These are phyloP conservation scores for Colletotrichum musicola DNA, from an alignment of 2,329 filamentous ascomycete species.

Conservation along the genomic window DNA sequence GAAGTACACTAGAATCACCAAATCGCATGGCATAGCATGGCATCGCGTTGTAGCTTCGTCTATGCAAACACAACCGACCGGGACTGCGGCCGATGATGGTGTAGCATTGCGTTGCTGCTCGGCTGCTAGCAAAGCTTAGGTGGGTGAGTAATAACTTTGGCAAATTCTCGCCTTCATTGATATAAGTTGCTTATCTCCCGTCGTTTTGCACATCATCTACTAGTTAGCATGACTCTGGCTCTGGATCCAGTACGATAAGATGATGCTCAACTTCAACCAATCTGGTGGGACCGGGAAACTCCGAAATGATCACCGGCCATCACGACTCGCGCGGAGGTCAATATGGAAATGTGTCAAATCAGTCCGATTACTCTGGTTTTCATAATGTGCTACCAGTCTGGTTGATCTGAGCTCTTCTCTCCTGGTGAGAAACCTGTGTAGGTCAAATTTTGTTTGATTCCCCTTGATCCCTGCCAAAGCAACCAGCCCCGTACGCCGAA, in stretches of 20 bases:
- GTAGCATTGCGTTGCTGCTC: too few species aligned
- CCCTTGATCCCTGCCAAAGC: not conserved
- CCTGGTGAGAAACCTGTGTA: not conserved
- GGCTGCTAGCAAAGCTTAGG: too few species aligned
- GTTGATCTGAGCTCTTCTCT: not conserved
- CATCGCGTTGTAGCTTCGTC: too few species aligned
- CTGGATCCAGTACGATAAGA: too few species aligned
- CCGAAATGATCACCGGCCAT: slow-evolving; percentile 7
- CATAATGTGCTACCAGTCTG: slow-evolving; percentile 7
- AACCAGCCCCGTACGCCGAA: slow-evolving; percentile 15
- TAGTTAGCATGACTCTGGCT: too few species aligned
- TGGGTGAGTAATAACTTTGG: too few species aligned
- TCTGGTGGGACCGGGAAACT: slow-evolving; percentile 16
- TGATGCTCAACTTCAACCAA: not conserved
- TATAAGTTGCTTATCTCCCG: too few species aligned
- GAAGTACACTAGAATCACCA: not conserved
- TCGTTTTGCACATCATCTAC: too few species aligned
- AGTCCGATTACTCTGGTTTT: slow-evolving; percentile 1
- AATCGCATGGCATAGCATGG: not conserved
- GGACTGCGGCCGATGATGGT: too few species aligned
- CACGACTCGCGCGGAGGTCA: not conserved
- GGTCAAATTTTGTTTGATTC: not conserved
- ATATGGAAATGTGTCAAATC: not conserved
- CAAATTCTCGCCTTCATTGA: too few species aligned
- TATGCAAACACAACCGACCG: too few species aligned